These are phyloP conservation scores for Carex kokanica DNA, from an alignment of 176 grass and related monocot species.

Conservation along the genomic window DNA sequence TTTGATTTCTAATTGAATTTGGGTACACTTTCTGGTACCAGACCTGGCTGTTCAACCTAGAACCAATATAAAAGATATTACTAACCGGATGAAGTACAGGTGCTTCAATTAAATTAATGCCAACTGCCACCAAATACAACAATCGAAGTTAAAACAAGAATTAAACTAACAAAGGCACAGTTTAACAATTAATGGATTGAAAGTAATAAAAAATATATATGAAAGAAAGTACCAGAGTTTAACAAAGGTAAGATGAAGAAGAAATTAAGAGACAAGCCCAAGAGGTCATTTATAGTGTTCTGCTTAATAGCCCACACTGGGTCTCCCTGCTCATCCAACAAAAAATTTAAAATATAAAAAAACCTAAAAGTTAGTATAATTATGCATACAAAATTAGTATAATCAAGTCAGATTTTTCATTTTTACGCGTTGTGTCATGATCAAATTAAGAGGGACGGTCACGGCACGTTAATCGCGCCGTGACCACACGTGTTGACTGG, in stretches of 20 bases:
- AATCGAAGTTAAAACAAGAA: conserved; percentile 22
- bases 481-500: too few relatives aligned
- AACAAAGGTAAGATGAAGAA: conserved; percentile 74
- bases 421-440: too few relatives aligned
- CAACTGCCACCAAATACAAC: conserved; percentile 47
- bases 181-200: not conserved
- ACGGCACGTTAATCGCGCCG: too few relatives aligned
- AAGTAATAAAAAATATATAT: not conserved
- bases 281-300: conserved; percentile 57
- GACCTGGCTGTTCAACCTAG: not conserved
- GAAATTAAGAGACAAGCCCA: conserved; percentile 85
- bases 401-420: too few relatives aligned
- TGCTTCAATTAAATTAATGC: conserved; percentile 65
- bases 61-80: not conserved
- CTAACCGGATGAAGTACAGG: conserved; percentile 86
- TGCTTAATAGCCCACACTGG: conserved; percentile 70
- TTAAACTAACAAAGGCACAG: not conserved
- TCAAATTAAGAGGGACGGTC: too few relatives aligned
- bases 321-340: conserved; percentile 41
- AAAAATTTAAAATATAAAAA: not conserved
- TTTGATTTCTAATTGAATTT: not conserved
- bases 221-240: conserved; percentile 51
- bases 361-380: too few relatives aligned
- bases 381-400: too few relatives aligned
- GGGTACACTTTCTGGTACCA: not conserved